Evolutionary conservation across 2,329 filamentous ascomycete genomes (phyloP).

Genomic region (Fusarium sp.): DNA sequence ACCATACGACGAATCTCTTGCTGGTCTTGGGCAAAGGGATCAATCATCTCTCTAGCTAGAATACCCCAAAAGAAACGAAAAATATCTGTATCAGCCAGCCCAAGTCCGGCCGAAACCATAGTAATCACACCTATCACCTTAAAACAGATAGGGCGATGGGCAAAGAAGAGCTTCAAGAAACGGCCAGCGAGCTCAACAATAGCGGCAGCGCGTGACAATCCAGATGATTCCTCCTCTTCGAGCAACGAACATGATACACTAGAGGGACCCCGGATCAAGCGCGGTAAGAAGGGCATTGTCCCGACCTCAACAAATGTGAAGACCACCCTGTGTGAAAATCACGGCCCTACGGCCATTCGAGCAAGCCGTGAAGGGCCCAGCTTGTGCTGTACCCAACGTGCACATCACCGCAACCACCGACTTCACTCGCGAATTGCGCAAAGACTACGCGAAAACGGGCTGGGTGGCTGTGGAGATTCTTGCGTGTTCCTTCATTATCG

Average conservation of each 20-base stretch:
- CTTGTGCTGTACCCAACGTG: conserved; percentile 89
- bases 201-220: background rate
- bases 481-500: conserved; percentile 73
- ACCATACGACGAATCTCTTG: background rate
- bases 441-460: conserved; percentile 80
- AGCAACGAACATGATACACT: conserved; percentile 70
- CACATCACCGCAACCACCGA: conserved; percentile 90
- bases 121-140: background rate
- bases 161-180: conserved; percentile 80
- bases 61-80: background rate
- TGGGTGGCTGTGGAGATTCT: conserved; percentile 54
- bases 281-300: conserved; percentile 75
- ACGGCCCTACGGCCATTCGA: conserved; percentile 63
- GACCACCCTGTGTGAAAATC: conserved; percentile 48
- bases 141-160: background rate
- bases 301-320: conserved; percentile 71
- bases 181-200: conserved; percentile 67
- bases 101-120: background rate
- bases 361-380: conserved; percentile 81
- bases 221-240: conserved; percentile 71
- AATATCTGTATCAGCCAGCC: background rate
- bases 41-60: background rate
- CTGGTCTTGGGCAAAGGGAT: background rate
- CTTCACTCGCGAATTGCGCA: conserved; percentile 91
- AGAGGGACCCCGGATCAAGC: conserved; percentile 77